Base-by-base conservation (phyloP, 1,139 yeast species). In the Saccharomyces hybrid region DNA sequence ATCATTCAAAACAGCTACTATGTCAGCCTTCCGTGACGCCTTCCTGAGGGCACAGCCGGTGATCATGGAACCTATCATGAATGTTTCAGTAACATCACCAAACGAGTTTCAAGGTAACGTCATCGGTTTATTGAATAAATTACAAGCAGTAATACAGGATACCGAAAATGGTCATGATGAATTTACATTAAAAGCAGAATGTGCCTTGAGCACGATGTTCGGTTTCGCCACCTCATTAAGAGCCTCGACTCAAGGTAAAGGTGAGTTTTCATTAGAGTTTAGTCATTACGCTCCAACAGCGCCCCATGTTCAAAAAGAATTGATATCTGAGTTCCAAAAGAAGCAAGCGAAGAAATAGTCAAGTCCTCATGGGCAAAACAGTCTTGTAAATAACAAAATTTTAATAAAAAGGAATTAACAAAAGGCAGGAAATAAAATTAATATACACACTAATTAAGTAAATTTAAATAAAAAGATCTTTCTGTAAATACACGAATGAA, bases 161-260 rank as follows among this genome's bases (percentile, higher is more conserved):
- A 91, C 98, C 23, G 96, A 88, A 64, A 89, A 91, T 69, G 95
- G 93, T 34, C 84, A 86, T 54, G 99, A 95, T 63, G 99, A 95
- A 71, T 93, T 95, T 74, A 88, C 96, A 13, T 83, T 93, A 58
- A 82, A 82, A 56, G 96, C 98, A 34, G 98, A 93, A 71, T 91
- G 98, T 75, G 86, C 99, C 13, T 82, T 95, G 73, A 90, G 90
- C 76, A 81, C 89, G 58, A 84, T 95, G 90, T 95, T 95, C 71
- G 99, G 99, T 25, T 89, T 93, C 71, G 96, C 98, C 11, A 88
- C 98, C 13, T 83, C 89, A 27, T 79, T 95, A 70, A 86, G 99
- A 77, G 98, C 99, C 42, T 85, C 88, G 58, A 93, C 99, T 26
- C 99, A 95, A 74, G 99, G 99, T 73, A 95, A 95, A 73, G 99